A percentile compares a stretch with the other conserved stretches of the same genome.
Conservation (phyloP, 768 basidiomycete genomes). For the Kwoniella sp. region DNA sequence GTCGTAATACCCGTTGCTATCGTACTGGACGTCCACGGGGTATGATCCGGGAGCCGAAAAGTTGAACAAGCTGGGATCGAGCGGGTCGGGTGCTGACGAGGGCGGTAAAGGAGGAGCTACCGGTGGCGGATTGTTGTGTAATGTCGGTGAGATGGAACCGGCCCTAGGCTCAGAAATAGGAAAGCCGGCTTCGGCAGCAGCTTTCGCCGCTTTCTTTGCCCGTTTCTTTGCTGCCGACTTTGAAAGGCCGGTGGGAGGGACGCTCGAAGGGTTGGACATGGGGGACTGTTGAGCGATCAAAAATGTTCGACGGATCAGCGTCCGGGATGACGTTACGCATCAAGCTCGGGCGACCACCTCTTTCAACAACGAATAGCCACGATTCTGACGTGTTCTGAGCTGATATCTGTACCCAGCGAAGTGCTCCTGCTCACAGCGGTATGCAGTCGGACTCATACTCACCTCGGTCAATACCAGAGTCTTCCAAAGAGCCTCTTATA, state of each 20-base stretch:
- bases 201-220: slow-evolving; percentile 45
- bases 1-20: slow-evolving; percentile 40
- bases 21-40: slow-evolving; percentile 44
- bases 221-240: slow-evolving; percentile 51
- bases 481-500: slow-evolving; percentile 25
- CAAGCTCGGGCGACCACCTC: not conserved
- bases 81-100: slow-evolving; percentile 15
- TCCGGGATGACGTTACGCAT: not conserved
- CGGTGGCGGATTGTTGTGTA: slow-evolving; percentile 8
- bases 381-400: too few relatives aligned
- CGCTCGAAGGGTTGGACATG: slow-evolving; percentile 38
- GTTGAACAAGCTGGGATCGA: slow-evolving; percentile 39
- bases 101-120: slow-evolving; percentile 21
- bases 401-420: too few relatives aligned
- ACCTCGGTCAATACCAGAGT: slow-evolving; percentile 28
- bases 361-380: too few relatives aligned
- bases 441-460: not conserved
- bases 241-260: slow-evolving; percentile 38
- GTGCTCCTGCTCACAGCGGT: too few relatives aligned
- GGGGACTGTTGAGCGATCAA: slow-evolving; percentile 19
- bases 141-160: not conserved
- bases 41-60: slow-evolving; percentile 39
- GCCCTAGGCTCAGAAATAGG: slow-evolving; percentile 3
- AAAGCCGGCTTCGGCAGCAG: slow-evolving; percentile 13
- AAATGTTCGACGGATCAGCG: not conserved